Conservation (phyloP, 371 early-diverging fungal species). For the Synchytrium microbalum region DNA sequence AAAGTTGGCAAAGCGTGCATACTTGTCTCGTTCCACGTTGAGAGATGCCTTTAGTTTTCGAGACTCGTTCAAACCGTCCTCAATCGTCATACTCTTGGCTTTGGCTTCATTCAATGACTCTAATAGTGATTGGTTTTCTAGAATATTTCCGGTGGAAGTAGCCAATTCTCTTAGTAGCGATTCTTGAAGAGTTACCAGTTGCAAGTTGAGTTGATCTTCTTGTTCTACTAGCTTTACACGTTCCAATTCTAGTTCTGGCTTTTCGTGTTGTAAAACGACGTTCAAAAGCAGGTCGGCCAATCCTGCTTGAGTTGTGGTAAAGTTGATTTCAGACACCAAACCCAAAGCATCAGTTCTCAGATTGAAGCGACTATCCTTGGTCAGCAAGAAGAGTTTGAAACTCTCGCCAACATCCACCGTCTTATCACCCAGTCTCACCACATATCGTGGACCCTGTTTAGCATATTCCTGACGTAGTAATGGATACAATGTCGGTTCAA, state of each 20-base stretch:
- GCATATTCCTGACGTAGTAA: slow-evolving; percentile 30
- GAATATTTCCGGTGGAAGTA: slow-evolving; percentile 43
- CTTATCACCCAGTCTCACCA: slow-evolving; percentile 42
- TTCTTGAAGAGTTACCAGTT: slow-evolving; percentile 53
- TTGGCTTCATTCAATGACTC: slow-evolving; percentile 51
- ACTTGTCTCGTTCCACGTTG: slow-evolving; percentile 42
- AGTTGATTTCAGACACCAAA: slow-evolving; percentile 36
- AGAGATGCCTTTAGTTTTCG: slow-evolving; percentile 31
- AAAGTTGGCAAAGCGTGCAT: slow-evolving; percentile 29
- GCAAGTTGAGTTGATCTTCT: slow-evolving; percentile 52
- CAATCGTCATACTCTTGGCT: slow-evolving; percentile 39
- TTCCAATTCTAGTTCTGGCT: slow-evolving; percentile 42
- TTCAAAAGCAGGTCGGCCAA: slow-evolving; percentile 42
- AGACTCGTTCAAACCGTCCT: slow-evolving; percentile 35
- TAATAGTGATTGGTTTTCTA: slow-evolving; percentile 45
- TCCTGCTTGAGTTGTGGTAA: slow-evolving; percentile 42
- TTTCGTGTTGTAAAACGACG: slow-evolving; percentile 41
- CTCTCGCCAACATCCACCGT: slow-evolving; percentile 39
- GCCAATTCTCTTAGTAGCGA: slow-evolving; percentile 45
- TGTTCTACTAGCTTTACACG: slow-evolving; percentile 37
- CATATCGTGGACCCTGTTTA: slow-evolving; percentile 42
- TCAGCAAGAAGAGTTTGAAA: slow-evolving; percentile 37
- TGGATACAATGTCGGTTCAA: slow-evolving; percentile 33
- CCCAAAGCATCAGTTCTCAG: slow-evolving; percentile 30
- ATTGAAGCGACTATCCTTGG: slow-evolving; percentile 22